Base-by-base conservation (phyloP, 805 yeast genomes). In the Candida glaebosa region DNA sequence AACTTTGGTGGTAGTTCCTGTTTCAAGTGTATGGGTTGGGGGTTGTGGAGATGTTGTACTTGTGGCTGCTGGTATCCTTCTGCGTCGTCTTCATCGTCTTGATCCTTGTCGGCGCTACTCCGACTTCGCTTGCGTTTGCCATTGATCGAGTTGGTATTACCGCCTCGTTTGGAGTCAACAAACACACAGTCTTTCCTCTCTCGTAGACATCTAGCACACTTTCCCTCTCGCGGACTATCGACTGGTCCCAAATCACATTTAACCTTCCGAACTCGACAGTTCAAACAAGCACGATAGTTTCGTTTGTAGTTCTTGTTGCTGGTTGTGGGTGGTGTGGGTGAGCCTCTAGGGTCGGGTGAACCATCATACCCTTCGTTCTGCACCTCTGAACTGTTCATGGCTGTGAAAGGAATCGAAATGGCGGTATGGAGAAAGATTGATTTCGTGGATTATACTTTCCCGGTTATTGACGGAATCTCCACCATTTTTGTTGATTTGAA, bases 171-270 rank as follows among this genome's bases (percentile, higher is more conserved):
- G 18, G 58, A 52, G 17, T 69, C 73, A 6, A 70, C 75, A 56
- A 86, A 80, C 12, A 82, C 81, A 62, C 98, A 90, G 50, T 83
- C 88, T 49, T 78, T 78, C 12, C 95, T 70, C 56, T 90, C 96
- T 34, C 97, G 71, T 45, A 75, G 73, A 54, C 98, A 90, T 38
- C 97, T 66, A 2, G 79, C 82, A 69, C 98, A 90, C 3, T 95
- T 93, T 3, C 95, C 93, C 3, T 78, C 80, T 34, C 72, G 70
- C 0, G 95, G 95, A 45, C 74, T 73, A 38, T 80, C 83, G 5
- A 81, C 77, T 7, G 82, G 78, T 2, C 96, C 96, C 49, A 90
- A 64, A 56, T 88, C 95, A 66, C 98, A 90, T 53, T 81, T 81
- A 33, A 87, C 87, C 54, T 90, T 91, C 32, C 95, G 75, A 5